Base-by-base conservation (phyloP, 768 basidiomycete genomes). In the Guyanaporus albipodus region DNA sequence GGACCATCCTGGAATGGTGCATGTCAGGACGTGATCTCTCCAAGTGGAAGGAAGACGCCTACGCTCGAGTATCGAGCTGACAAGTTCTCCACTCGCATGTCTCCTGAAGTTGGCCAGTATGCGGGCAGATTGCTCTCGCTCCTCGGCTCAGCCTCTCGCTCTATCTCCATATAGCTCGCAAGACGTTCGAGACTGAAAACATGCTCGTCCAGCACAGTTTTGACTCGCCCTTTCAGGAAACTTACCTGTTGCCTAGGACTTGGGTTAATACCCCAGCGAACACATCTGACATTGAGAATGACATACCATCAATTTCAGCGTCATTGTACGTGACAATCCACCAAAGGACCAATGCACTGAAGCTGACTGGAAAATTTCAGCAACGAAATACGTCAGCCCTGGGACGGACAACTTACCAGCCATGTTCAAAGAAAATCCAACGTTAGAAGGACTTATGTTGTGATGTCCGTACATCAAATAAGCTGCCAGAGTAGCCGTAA, bases 101-200 rank as follows among this genome's bases (percentile, higher is more conserved):
- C 67, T 10, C 83, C 83, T 14, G 75, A 77, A 9, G 76, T 67
- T 0, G 83, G 83, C 83, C 84, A 86, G 48, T 80, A 73, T 1
- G 83, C 82, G 2, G 84, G 82, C 4, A 83, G 83, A 33, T 76
- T 32, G 21, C 37, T 7, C 27, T 40, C 41, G 74, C 9, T 57
- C 46, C n/a, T 62, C 47, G 72, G 71, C 57, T 85, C 82, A 41
- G 80, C 77, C 29, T 83, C 81, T 45, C 46, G 49, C 18, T 46
- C 49, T 24, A 82, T 80, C 27, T 68, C 57, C n/a, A 83, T 59
- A 57, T 80, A 85, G 35, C 69, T 69, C 36, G 69, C 60, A 46
- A 75, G 68, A 10, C 73, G 58, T 55, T 71, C 58, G 7, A 63
- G 38, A 27, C 66, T 64, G 42, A 4, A 11, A 14, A 28, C 35